Evolutionary conservation across 257 asterid species (phyloP).

Genomic region (Marsdenia floribunda): DNA sequence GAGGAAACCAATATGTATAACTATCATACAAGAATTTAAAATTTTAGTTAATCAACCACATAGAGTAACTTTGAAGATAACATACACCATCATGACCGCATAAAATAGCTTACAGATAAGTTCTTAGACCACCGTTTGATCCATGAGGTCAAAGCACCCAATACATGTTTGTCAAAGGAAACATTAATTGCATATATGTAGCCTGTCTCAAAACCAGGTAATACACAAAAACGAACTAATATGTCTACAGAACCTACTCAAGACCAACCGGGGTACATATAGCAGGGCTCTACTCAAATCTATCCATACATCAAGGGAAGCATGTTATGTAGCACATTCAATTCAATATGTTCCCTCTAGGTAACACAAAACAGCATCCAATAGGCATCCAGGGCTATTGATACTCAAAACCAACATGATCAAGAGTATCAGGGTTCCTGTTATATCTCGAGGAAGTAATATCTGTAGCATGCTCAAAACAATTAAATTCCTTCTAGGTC

Average conservation of each 20-base stretch:
- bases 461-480: not conserved
- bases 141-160: not conserved
- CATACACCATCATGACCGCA: not conserved
- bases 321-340: not conserved
- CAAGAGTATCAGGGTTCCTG: not conserved
- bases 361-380: too few relatives aligned
- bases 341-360: not conserved
- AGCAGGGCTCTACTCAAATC: not conserved
- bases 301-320: not conserved
- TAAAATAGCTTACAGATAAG: not conserved
- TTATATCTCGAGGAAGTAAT: not conserved
- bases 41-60: not conserved
- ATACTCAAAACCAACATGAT: not conserved
- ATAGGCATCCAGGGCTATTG: too few relatives aligned
- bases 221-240: not conserved
- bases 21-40: not conserved
- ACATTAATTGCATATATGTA: not conserved
- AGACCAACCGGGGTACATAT: not conserved
- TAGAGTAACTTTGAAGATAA: not conserved
- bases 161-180: not conserved
- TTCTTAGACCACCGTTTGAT: not conserved
- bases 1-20: not conserved
- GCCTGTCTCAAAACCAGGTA: not conserved
- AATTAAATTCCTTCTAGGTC: not conserved
- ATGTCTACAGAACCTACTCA: not conserved